These are phyloP conservation scores for Neurospora sp. DNA, from an alignment of 495 filamentous ascomycete genomes.

Conservation along the genomic window DNA sequence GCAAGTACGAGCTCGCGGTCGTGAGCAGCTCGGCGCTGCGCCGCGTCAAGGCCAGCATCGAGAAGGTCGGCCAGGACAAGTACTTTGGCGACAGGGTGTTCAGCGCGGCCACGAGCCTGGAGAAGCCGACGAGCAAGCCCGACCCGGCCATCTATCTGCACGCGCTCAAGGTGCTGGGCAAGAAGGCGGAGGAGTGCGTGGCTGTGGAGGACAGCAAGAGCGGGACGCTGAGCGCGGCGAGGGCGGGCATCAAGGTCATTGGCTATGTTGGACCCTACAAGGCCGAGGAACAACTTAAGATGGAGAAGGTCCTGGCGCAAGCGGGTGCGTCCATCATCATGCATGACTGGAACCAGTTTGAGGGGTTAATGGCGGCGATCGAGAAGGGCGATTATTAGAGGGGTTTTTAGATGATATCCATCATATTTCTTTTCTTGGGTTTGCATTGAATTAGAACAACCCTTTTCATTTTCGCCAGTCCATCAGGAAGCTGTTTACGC, in stretches of 20 bases:
- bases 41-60: constrained; percentile 67
- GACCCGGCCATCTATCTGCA: constrained; percentile 87
- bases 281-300: constrained; percentile 58
- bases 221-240: constrained; percentile 68
- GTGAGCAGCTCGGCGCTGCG: constrained; percentile 72
- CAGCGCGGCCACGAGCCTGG: constrained; percentile 72
- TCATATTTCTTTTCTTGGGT: background rate
- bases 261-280: constrained; percentile 82
- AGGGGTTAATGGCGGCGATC: constrained; percentile 55
- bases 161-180: constrained; percentile 65
- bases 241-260: constrained; percentile 74
- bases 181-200: constrained; percentile 65
- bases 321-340: constrained; percentile 69
- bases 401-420: constrained; percentile 1
- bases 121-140: constrained; percentile 77
- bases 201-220: constrained; percentile 87
- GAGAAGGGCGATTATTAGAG: constrained; percentile 31
- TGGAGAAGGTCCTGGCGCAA: constrained; percentile 58
- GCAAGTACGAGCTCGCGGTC: constrained; percentile 70
- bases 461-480: constrained; percentile 25
- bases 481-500: constrained; percentile 84
- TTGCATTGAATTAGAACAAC: background rate
- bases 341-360: constrained; percentile 80
- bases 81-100: constrained; percentile 76
- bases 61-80: constrained; percentile 70